Conservation (phyloP, 2,329 filamentous ascomycete genomes). For the Knufia petricola region DNA sequence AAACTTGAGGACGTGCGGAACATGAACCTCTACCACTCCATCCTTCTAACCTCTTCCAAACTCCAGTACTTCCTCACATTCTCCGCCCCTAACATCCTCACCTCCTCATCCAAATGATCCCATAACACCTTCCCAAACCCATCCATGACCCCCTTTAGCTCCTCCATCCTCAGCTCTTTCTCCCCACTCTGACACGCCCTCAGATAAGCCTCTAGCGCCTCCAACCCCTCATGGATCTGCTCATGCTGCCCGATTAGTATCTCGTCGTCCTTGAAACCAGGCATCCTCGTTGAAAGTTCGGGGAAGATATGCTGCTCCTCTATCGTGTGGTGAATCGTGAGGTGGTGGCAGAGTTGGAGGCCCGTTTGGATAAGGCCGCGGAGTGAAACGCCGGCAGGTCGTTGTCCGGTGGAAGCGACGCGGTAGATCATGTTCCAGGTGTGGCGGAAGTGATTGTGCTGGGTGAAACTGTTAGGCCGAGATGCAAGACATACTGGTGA, state of each 20-base stretch:
- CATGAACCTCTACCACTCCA: conserved; percentile 47
- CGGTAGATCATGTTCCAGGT: conserved; percentile 63
- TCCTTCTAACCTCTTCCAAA: conserved; percentile 58
- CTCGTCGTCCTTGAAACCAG: conserved; percentile 52
- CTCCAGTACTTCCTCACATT: conserved; percentile 84
- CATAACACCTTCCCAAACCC: conserved; percentile 68
- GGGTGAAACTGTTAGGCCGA: conserved; percentile 11
- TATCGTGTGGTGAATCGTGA: conserved; percentile 71
- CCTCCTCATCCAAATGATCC: conserved; percentile 77
- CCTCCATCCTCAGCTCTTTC: conserved; percentile 44
- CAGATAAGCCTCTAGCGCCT: conserved; percentile 58
- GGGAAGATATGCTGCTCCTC: conserved; percentile 80
- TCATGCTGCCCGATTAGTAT: conserved; percentile 63
- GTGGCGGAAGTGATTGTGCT: conserved; percentile 69
- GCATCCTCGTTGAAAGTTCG: conserved; percentile 64
- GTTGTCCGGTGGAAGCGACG: conserved; percentile 51
- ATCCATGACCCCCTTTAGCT: conserved; percentile 65
- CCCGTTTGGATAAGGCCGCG: conserved; percentile 59
- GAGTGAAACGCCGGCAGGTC: conserved; percentile 55
- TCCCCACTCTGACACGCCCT: conserved; percentile 53
- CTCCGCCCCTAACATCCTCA: conserved; percentile 65
- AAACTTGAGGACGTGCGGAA: no score
- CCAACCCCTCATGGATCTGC: conserved; percentile 68
- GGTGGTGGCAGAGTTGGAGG: conserved; percentile 58
- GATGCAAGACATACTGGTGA: not conserved